Evolutionary conservation across 805 yeast genomes (phyloP), one percentile per base, ranked within the genome.

Genomic region (Candida silvicultrix): DNA sequence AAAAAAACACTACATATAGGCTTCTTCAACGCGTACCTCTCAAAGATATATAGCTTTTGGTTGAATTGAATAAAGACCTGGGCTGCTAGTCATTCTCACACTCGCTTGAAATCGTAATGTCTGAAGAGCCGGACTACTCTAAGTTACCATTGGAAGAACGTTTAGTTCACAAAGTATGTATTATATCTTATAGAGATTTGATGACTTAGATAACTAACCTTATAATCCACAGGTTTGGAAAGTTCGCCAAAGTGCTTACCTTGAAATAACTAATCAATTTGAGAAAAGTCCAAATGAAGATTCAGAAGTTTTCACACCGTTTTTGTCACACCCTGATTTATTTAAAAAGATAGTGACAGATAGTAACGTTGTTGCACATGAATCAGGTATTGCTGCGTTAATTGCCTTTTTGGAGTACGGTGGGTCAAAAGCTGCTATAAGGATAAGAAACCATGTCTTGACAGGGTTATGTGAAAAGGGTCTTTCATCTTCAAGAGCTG

Each of bases 281-380:
- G 69, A 74, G 41, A 68, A 62, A 41, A 75, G 87, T 1, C 71
- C 80, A 3, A 70, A 71, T 49, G 81, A 76, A 47, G 61, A 70
- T n/a, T 88, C 80, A 52, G 72, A 66, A 2, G 72, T 81, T 41
- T 81, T 85, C 56, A 64, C 14, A 10, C 31, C 68, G 3, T 79
- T 75, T 58, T 59, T 78, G 49, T 58, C 64, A 16, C 74, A 71
- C 45, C 83, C 89, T 0, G 82, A 77, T 10, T 44, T 74, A 2
- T 69, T 82, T 56, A 80, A 77, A 53, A 70, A 71, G 52, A 73
- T 83, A 37, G 81, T 85, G 8, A 71, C 78, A 3, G 99, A 94
- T 60, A 63, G 83, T 29, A 94, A 94, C 60, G 97, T 89, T 18
- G 94, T 85, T 16, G 96, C 98, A 0, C 96, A 89, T 52, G 98